phyloP scores from a whole-genome alignment of 352 stramenopile species.

The Globisporangium ultimum region DNA sequence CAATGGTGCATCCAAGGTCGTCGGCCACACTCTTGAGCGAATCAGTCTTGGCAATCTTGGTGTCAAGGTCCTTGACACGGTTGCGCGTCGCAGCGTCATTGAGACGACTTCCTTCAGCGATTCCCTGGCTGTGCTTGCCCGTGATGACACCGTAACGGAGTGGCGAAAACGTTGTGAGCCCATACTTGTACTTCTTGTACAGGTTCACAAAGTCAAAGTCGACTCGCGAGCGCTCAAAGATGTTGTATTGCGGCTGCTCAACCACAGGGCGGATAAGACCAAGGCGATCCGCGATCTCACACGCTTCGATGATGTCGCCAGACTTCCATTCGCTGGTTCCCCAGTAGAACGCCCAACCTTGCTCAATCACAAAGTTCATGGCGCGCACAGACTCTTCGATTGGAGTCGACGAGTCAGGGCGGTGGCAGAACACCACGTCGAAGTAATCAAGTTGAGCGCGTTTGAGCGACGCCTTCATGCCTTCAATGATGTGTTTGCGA shows the following conservation, averaged over 20 bases:
- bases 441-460: too few relatives aligned
- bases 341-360: slow-evolving; percentile 16
- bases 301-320: slow-evolving; percentile 40
- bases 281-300: slow-evolving; percentile 36
- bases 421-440: too few relatives aligned
- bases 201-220: slow-evolving; percentile 48
- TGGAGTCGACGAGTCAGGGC: too few relatives aligned
- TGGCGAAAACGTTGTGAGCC: slow-evolving; percentile 15
- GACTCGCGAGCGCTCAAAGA: slow-evolving; percentile 44
- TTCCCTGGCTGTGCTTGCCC: slow-evolving; percentile 49
- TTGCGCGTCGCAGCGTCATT: neutral
- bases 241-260: slow-evolving; percentile 52
- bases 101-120: slow-evolving; percentile 21
- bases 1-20: slow-evolving; percentile 55
- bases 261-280: slow-evolving; percentile 31
- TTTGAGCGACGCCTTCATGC: too few relatives aligned
- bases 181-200: slow-evolving; percentile 48
- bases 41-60: slow-evolving; percentile 36
- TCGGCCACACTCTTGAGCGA: slow-evolving; percentile 49
- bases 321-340: slow-evolving; percentile 55
- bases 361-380: slow-evolving; percentile 60
- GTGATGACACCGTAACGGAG: slow-evolving; percentile 44
- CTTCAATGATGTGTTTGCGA: too few relatives aligned
- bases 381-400: slow-evolving; percentile 9
- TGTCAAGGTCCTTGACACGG: too few relatives aligned